Conservation (phyloP, 2,329 filamentous ascomycete genomes). For the Ceratocystis ficicola region DNA sequence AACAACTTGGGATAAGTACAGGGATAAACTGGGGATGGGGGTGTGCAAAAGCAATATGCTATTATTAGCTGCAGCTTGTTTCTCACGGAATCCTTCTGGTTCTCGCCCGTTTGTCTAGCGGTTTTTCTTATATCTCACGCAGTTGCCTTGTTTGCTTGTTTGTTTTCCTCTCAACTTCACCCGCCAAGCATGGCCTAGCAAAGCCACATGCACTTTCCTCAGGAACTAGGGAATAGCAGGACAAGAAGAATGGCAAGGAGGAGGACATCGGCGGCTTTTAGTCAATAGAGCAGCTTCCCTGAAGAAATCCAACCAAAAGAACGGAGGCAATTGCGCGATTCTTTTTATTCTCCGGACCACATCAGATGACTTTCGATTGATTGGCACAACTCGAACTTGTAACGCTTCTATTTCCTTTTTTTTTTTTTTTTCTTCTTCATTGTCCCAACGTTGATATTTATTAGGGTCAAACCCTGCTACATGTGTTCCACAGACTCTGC, state of each 20-base stretch:
- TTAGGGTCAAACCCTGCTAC: too few species aligned
- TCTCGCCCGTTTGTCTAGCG: constrained; percentile 1
- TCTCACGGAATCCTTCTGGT: background rate
- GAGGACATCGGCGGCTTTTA: background rate
- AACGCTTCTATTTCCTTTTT: background rate
- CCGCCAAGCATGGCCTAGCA: background rate
- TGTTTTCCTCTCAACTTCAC: background rate
- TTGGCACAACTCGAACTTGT: background rate
- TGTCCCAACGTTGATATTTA: too few species aligned
- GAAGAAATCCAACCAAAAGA: background rate
- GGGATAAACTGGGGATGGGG: background rate
- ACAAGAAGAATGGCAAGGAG: background rate
- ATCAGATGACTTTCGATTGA: background rate
- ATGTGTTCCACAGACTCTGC: too few species aligned
- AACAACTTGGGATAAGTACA: background rate
- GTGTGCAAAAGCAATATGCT: background rate
- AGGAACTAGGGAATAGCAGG: background rate
- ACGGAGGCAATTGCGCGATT: background rate
- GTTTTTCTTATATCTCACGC: background rate
- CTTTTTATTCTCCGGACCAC: background rate
- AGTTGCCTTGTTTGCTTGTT: constrained; percentile 1
- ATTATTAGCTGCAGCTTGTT: constrained; percentile 6
- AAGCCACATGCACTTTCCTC: background rate
- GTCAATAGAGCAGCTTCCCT: background rate
- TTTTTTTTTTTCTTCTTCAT: too few species aligned